Base-by-base conservation (phyloP, 2,329 filamentous ascomycete genomes). In the Chalaropsis thielavioides region DNA sequence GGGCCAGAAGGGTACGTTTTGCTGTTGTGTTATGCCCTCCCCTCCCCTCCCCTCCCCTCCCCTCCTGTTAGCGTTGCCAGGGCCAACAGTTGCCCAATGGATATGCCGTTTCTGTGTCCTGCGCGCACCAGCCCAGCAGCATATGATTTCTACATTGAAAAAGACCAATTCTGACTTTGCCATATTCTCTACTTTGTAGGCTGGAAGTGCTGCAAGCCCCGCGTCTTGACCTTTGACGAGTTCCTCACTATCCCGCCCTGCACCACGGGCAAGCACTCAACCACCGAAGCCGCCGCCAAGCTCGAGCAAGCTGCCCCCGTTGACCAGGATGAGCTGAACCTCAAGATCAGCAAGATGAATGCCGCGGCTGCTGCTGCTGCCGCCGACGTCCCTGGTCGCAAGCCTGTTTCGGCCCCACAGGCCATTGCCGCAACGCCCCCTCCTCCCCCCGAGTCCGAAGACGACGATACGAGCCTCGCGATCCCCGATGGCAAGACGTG, bases 131-230 rank as follows among this genome's bases (percentile, higher is more conserved):
- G 1, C n/a, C 27, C 11, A 38, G 15, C 44, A 54, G 19, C 43
- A 56, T 54, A 13, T 61, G 35, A 49, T 38, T 64, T 69, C 70
- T 65, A 71, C 61, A 13, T 56, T 15, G 35, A 35, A 38, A 64
- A 58, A 15, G 6, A 27, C 17, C 8, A 8, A 31, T 19, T 17
- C 54, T 58, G 54, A 58, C 54, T 58, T n/a, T 22, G 54, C 31
- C n/a, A 19, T 31, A 17, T 44, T 61, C 19, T 46, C 17, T 40
- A 11, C 31, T 17, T 17, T 13, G 56, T 72, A 96, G 92, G 94
- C 73, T 97, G 94, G 92, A 95, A 95, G 79, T 99, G 94, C 80
- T 99, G 94, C 83, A 97, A 96, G 78, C 88, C 92, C 66, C 88
- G 94, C 72, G 91, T 97, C 71, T 81, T 99, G 71, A 96, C 91